Base-by-base conservation (phyloP, 345 rosid genomes). In the Ricinus communis region DNA sequence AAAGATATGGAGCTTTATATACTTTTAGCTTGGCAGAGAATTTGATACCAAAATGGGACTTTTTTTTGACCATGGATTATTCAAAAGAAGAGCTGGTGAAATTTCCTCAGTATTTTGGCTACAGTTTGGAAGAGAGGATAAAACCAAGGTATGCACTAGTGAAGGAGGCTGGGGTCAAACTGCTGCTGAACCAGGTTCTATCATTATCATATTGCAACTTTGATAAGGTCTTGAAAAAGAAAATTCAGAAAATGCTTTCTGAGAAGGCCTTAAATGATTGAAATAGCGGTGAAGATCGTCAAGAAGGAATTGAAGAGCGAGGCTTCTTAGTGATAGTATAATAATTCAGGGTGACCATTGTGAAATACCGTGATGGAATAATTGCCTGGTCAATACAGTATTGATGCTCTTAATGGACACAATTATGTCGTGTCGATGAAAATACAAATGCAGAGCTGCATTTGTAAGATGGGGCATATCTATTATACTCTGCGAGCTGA, bases 51-150 rank as follows among this genome's bases (percentile, higher is more conserved):
- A 93, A 93, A 77, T 93, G 98, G 98, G 93, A 93, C 49, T 93
- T 85, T 79, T 93, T 88, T 85, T 79, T 88, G 78, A 91, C 90
- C 41, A 89, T 87, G 96, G 97, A 87, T 68, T 93, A 89, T 79
- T 77, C 90, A 1, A 87, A 73, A 24, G 76, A 88, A 4, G 97
- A 91, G 79, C 94, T 93, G 2, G 87, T 91, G 30, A 91, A 91
- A 74, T 91, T 91, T 63, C 98, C 96, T 36, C 93, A 93, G 73
- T 93, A 85, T 83, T 93, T 93, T 16, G 96, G 98, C 59, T 93
- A 91, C 66, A 93, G 93, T 73, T 82, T 93, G 76, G 89, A 84
- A 52, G 89, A 79, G 63, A 87, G 97, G 85, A 89, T 93, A 72
- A 93, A 89, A 80, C 96, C 98, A 16, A 81, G 98, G 66, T 84